phyloP scores from a whole-genome alignment of 306 rosid genomes.

The Pachyrhizus erosus region DNA sequence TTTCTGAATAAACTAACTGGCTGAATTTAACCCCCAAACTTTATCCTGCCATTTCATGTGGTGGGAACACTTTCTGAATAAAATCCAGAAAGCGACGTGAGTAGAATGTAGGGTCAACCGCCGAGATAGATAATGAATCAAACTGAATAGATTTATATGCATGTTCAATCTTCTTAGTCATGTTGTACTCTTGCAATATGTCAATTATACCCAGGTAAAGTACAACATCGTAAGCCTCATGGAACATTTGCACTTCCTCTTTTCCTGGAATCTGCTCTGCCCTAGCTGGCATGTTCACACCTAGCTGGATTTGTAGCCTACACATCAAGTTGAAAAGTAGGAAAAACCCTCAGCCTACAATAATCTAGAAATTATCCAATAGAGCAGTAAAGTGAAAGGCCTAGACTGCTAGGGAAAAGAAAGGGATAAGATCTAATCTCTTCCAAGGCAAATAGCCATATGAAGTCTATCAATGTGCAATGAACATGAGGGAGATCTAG shows the following conservation, averaged over 20 bases:
- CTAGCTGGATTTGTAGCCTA: conserved; percentile 98
- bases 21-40: conserved; percentile 29
- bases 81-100: conserved; percentile 91
- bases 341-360: conserved; percentile 18
- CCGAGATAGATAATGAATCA: conserved; percentile 89
- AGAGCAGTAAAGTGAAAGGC: conserved; percentile 9
- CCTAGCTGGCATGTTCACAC: conserved; percentile 99
- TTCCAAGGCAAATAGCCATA: conserved; percentile 9
- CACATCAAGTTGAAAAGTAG: conserved; percentile 21
- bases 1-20: conserved; percentile 5
- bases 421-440: not conserved
- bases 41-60: conserved; percentile 53
- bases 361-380: conserved; percentile 1
- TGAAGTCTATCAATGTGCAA: not conserved
- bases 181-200: conserved; percentile 91
- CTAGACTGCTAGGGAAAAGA: not conserved
- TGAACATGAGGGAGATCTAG: not conserved
- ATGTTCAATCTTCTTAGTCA: conserved; percentile 91
- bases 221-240: conserved; percentile 86
- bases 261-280: conserved; percentile 85
- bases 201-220: conserved; percentile 95
- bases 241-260: conserved; percentile 67
- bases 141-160: conserved; percentile 89
- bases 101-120: conserved; percentile 93
- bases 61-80: conserved; percentile 85